Percentiles rank a stretch among this genome's conserved stretches.
These are phyloP conservation scores for Saussurea involucrata DNA, from an alignment of 129 eudicot genomes.

Conservation along the genomic window DNA sequence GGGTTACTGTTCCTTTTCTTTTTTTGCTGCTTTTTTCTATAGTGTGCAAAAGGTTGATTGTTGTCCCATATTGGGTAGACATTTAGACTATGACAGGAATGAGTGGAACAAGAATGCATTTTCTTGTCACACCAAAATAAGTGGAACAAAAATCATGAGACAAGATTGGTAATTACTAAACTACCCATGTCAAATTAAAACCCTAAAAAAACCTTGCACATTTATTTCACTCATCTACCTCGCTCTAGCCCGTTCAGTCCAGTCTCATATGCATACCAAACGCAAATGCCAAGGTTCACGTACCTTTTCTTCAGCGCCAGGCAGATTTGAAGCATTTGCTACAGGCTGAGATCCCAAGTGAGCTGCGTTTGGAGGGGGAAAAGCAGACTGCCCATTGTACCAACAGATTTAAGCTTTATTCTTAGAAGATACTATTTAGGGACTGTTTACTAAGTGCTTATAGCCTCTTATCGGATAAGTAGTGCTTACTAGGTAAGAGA, in stretches of 20 bases:
- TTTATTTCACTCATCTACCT: not conserved
- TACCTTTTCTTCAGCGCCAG: slow-evolving; percentile 37
- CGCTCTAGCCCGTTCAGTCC: not conserved
- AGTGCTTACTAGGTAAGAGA: not conserved
- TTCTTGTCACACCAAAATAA: not conserved
- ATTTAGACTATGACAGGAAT: not conserved
- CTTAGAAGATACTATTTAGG: not conserved
- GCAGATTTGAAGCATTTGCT: slow-evolving; percentile 20
- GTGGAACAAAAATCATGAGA: not conserved
- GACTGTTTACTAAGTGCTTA: not conserved
- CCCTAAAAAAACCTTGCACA: not conserved
- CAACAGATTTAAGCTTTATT: not conserved
- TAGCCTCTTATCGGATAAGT: not conserved
- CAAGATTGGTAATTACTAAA: not conserved
- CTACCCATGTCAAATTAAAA: not conserved
- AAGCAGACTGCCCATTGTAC: slow-evolving; percentile 30
- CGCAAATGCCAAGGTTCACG: slow-evolving; percentile 4
- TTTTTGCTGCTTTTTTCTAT: not conserved
- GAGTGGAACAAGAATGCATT: not conserved
- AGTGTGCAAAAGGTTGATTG: not conserved
- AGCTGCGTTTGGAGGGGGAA: slow-evolving; percentile 27
- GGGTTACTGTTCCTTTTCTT: not conserved
- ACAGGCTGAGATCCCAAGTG: slow-evolving; percentile 32
- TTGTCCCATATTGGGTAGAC: not conserved
- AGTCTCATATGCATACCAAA: not conserved